Evolutionary conservation across 2,329 filamentous ascomycete species (phyloP).

Genomic region (Fonsecaea nubica): DNA sequence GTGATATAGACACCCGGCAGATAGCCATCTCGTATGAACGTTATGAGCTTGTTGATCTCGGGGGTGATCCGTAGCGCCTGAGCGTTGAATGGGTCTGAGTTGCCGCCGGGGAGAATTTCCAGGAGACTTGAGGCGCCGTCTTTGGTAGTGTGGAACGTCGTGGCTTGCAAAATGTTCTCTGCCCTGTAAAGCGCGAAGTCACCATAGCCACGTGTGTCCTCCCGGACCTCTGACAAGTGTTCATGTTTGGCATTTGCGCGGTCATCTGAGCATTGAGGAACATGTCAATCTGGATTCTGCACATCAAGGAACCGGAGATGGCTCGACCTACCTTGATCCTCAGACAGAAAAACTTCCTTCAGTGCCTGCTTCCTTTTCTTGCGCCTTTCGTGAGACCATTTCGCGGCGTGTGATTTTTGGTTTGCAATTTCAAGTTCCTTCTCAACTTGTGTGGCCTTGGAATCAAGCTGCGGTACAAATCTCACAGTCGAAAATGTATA

Average conservation of each 20-base stretch:
- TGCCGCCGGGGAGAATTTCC: conserved; percentile 17
- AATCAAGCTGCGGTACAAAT: conserved; percentile 9
- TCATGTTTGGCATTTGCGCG: neutral
- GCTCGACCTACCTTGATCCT: neutral
- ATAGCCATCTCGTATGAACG: conserved; percentile 25
- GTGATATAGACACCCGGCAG: conserved; percentile 26
- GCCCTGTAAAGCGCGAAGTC: neutral
- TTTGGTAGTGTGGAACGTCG: too few species aligned
- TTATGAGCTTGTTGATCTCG: conserved; percentile 23
- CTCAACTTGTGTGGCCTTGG: conserved; percentile 3
- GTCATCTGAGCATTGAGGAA: neutral
- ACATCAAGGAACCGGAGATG: neutral
- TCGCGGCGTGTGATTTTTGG: conserved; percentile 12
- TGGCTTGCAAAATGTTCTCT: neutral
- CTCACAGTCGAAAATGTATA: neutral
- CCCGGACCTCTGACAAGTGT: neutral
- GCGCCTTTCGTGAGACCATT: conserved; percentile 5
- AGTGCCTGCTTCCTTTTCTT: conserved; percentile 7
- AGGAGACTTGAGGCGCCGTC: neutral
- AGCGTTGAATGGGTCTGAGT: conserved; percentile 24
- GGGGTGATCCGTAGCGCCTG: conserved; percentile 19
- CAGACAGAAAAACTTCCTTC: neutral
- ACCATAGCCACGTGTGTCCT: neutral
- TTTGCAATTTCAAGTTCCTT: conserved; percentile 14
- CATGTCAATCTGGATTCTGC: neutral